Base-by-base conservation (phyloP, 2,329 filamentous ascomycete species). In the Cucurbitaria berberidis region DNA sequence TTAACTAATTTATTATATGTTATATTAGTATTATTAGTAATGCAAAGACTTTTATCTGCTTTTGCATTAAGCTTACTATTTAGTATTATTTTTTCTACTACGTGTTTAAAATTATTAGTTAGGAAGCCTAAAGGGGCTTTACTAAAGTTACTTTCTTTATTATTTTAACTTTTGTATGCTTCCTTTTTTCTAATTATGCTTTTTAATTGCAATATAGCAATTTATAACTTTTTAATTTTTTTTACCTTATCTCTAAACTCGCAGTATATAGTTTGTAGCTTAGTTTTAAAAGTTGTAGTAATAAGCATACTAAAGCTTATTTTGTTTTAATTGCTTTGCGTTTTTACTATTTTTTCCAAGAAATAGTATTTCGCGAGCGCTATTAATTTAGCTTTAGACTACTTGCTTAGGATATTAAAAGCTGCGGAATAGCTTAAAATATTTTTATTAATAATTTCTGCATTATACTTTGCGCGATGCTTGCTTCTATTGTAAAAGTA, bases 291-390 rank as follows among this genome's bases (percentile, higher is more conserved):
- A 5, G 36, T 16, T 15, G 29, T 29, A 1, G 16, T 22, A 6
- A 51, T 36, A 3, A 15, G 35, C 1, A 51, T 21, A 10, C 35
- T 43, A 19, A n/a, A 9, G 35, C 19, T 3, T 21, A n/a, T 2
- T 5, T 26, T 29, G 9, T 53, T 39, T 9, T 24, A 8, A 16
- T 34, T 18, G n/a, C 8, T 18, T 2, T 26, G n/a, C 9, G 2
- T 4, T 15, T 47, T 39, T 3, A 19, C 50, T 3, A 53, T 24
- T 10, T 21, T 48, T 15, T 32, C 36, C 11, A 53, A 19, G 24
- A 53, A 48, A 39, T 48, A 53, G 18, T 48, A 53, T 16, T 47
- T 47, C 2, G 44, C 50, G 5, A 53, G 39, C 13, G 50, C 50
- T 1, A 32, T 22, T 9, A 44, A 2, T 16, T 44, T 47, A 16